These are phyloP conservation scores for Petunia axillaris DNA, from an alignment of 257 asterid genomes.

Conservation along the genomic window DNA sequence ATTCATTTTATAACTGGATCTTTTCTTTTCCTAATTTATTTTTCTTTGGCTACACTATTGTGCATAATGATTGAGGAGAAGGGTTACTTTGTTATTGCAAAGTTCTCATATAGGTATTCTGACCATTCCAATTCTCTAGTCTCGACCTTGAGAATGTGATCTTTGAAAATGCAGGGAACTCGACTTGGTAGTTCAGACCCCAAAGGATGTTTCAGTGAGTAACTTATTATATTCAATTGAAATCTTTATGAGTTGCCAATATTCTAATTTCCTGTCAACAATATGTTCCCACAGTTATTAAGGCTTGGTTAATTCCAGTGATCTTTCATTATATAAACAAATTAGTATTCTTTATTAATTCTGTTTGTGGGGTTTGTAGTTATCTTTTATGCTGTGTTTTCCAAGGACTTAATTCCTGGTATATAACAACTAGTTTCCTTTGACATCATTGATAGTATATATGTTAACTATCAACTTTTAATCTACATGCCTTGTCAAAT, in stretches of 20 bases:
- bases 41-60: not conserved
- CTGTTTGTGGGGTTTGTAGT: not conserved
- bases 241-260: not conserved
- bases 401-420: not conserved
- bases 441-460: conserved; percentile 7
- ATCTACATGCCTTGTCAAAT: not conserved
- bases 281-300: not conserved
- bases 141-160: conserved; percentile 7
- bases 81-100: conserved; percentile 1
- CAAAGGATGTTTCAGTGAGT: conserved; percentile 99
- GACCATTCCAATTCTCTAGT: conserved; percentile 1
- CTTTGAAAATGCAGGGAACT: conserved; percentile 75
- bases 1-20: not conserved
- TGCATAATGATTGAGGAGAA: conserved; percentile 8
- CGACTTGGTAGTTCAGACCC: conserved; percentile 99
- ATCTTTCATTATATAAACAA: not conserved
- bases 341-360: not conserved
- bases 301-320: not conserved
- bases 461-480: not conserved
- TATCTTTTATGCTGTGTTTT: not conserved
- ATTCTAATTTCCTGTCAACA: not conserved
- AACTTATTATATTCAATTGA: conserved; percentile 31
- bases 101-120: not conserved
- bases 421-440: not conserved
- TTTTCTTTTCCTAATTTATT: not conserved